Conservation (phyloP, 805 yeast genomes). For the Nakazawaea ernobii region DNA sequence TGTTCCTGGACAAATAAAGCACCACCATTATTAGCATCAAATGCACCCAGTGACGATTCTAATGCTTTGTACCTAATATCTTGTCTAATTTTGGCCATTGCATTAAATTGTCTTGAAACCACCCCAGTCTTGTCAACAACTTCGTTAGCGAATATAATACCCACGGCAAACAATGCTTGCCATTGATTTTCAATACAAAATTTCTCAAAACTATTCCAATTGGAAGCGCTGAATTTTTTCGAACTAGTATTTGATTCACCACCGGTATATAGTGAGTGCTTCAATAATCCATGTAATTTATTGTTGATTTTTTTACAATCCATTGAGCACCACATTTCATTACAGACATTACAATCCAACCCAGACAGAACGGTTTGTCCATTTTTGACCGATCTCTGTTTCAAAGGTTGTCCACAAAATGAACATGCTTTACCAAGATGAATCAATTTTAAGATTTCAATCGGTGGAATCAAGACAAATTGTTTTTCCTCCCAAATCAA, state of each 20-base stretch:
- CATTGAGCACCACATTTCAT: conserved; percentile 65
- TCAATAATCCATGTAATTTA: conserved; percentile 45
- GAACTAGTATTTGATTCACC: conserved; percentile 23
- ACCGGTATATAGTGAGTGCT: conserved; percentile 41
- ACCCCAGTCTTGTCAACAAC: conserved; percentile 36
- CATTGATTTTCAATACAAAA: conserved; percentile 62
- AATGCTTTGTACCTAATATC: conserved; percentile 54
- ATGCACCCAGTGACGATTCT: conserved; percentile 48
- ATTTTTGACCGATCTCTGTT: conserved; percentile 21
- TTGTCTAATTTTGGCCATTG: conserved; percentile 69
- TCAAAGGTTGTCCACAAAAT: conserved; percentile 57
- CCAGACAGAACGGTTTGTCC: conserved; percentile 34
- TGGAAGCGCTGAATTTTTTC: conserved; percentile 32
- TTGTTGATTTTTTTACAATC: conserved; percentile 50
- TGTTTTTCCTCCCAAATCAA: conserved; percentile 55
- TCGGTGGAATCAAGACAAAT: conserved; percentile 57
- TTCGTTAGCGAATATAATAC: conserved; percentile 45
- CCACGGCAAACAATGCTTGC: conserved; percentile 63
- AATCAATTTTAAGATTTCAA: conserved; percentile 57
- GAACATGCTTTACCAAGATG: conserved; percentile 64
- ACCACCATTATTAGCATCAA: conserved; percentile 47
- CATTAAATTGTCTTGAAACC: conserved; percentile 40
- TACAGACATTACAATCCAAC: conserved; percentile 61
- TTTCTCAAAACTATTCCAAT: conserved; percentile 52
- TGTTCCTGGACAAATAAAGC: conserved; percentile 51